A percentile compares a stretch with the other conserved stretches of the same genome.
These are phyloP conservation scores for Fusarium siculi DNA, from an alignment of 2,329 filamentous ascomycete species.

Conservation along the genomic window DNA sequence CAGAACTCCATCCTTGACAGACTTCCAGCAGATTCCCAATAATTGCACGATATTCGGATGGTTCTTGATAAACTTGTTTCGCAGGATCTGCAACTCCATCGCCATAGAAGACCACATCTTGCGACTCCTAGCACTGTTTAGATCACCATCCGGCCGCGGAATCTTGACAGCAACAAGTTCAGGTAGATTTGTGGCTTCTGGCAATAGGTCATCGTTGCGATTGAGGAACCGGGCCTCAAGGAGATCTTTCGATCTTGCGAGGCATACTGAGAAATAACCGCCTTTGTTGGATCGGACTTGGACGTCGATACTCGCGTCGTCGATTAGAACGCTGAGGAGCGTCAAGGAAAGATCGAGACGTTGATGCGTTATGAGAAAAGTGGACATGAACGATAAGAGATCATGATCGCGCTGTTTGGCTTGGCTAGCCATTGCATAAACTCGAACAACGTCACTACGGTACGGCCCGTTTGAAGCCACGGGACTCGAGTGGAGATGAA, in stretches of 20 bases:
- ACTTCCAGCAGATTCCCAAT: not conserved
- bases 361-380: not conserved
- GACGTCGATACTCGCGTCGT: not conserved
- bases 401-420: not conserved
- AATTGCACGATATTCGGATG: fast-evolving
- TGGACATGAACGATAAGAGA: not conserved
- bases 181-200: fast-evolving
- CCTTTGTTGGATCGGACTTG: not conserved
- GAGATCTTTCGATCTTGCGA: not conserved
- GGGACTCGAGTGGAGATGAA: no score
- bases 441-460: not conserved
- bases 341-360: not conserved
- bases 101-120: not conserved
- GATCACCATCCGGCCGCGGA: not conserved
- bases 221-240: not conserved
- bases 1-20: not conserved
- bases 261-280: not conserved
- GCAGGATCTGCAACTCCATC: not conserved
- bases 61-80: not conserved
- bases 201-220: not conserved
- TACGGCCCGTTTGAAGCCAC: not conserved
- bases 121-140: not conserved
- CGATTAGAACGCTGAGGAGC: fast-evolving
- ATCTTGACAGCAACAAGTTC: not conserved
- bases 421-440: not conserved